Base-by-base conservation (phyloP, 345 rosid species). In the Sapria himalayana region DNA sequence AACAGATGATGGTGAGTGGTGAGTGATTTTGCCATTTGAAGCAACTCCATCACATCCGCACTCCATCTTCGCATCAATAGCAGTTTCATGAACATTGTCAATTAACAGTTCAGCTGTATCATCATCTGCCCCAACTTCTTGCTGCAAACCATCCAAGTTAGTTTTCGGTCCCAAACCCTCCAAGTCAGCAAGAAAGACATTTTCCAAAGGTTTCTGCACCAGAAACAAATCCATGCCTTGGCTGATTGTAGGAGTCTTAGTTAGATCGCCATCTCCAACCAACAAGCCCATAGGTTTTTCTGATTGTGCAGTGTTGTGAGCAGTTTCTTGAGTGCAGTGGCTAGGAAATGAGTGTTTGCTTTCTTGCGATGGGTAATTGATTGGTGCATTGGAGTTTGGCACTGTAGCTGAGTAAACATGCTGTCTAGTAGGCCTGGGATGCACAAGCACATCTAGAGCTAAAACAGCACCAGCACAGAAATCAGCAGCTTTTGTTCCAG, bases 361-460 rank as follows among this genome's bases (percentile, higher is more conserved):
- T 47, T 50, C 62, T 0, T 39, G 41, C 31, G 46, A 49, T 40
- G 37, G 40, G 23, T 16, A 15, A 46, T 57, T 37, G 50, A 46
- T 46, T 27, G 50, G 55, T 38, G 48, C 51, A 15, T 22, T 25
- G 29, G 63, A 46, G 39, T 36, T 45, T 3, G 13, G 23, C 29
- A 15, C 12, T 18, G 41, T 25, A 7, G 79, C 25, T 3, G 62
- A 58, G 20, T 56, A 60, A 57, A 64, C 66, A 13, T 54, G 61
- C 33, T 71, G 43, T 8, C 86, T 78, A 48, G 71, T 75, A 22
- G 62, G 73, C 58, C 94, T 66, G 1, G 94, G 96, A 62, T 82
- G 94, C 38, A 82, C 67, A 50, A 82, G 70, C 39, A 71, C 78
- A 65, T 76, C 98, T 63, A 82, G 60, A 29, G 76, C 60, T 47